Percentiles rank a stretch among this genome's conserved stretches.
Evolutionary conservation across 2,329 filamentous ascomycete species (phyloP).

Genomic region (Tympanopsis confertula): DNA sequence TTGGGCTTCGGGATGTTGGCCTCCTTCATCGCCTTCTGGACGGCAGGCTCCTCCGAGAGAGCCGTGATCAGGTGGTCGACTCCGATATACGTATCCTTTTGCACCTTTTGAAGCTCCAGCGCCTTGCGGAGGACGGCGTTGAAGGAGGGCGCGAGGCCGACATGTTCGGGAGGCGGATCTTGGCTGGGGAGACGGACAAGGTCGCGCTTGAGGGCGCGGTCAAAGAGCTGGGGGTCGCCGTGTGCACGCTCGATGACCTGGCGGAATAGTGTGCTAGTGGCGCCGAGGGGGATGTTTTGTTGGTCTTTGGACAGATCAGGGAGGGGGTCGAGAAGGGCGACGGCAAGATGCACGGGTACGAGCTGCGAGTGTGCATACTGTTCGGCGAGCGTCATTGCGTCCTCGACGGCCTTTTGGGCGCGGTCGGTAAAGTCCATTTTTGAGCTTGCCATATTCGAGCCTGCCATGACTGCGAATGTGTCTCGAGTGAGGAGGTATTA

Average conservation of each 20-base stretch:
- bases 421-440: conserved; percentile 88
- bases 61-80: conserved; percentile 88
- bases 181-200: conserved; percentile 87
- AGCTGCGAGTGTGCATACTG: conserved; percentile 88
- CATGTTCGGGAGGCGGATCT: conserved; percentile 82
- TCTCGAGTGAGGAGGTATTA: conserved; percentile 2
- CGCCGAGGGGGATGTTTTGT: conserved; percentile 58
- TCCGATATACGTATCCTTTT: conserved; percentile 90
- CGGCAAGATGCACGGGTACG: conserved; percentile 78
- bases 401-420: conserved; percentile 78
- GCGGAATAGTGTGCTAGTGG: conserved; percentile 67
- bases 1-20: conserved; percentile 86
- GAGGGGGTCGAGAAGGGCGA: conserved; percentile 66
- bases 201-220: conserved; percentile 80
- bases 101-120: conserved; percentile 85
- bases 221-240: conserved; percentile 80
- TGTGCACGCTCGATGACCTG: conserved; percentile 90
- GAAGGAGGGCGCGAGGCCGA: conserved; percentile 72
- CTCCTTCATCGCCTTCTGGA: conserved; percentile 68
- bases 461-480: conserved; percentile 9
- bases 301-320: conserved; percentile 71
- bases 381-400: conserved; percentile 77
- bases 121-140: conserved; percentile 73
- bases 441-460: conserved; percentile 47
- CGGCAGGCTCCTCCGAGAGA: conserved; percentile 64